Percentiles rank a stretch among this genome's conserved stretches.
These are phyloP conservation scores for Trichosporon ovoides DNA, from an alignment of 1,284 basidiomycete species.

Conservation along the genomic window DNA sequence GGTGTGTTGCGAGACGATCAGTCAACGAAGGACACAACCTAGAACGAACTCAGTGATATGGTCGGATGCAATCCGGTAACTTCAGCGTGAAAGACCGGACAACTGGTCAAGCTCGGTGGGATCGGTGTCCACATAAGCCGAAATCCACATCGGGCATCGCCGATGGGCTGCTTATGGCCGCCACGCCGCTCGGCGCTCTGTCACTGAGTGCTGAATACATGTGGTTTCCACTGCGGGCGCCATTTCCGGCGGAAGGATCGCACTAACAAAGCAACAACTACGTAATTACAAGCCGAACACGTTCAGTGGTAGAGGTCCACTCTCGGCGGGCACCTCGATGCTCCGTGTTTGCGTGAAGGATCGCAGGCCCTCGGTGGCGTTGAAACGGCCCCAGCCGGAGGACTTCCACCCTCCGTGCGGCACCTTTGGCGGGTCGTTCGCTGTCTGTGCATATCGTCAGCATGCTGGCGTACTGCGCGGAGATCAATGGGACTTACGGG, in stretches of 20 bases:
- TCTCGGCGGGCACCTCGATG: slow-evolving; percentile 12
- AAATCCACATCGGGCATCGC: neutral
- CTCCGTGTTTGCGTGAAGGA: slow-evolving; percentile 19
- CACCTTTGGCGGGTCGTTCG: slow-evolving; percentile 15
- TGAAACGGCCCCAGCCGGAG: slow-evolving; percentile 34
- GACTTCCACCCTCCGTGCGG: slow-evolving; percentile 25
- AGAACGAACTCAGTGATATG: too few relatives aligned
- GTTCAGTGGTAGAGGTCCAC: slow-evolving; percentile 11
- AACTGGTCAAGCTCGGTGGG: neutral
- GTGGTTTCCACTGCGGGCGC: neutral
- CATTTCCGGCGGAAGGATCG: neutral
- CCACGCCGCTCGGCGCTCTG: neutral
- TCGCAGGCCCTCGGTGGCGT: slow-evolving; percentile 27
- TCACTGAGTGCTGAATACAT: too few relatives aligned
- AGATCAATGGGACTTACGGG: slow-evolving; percentile 15
- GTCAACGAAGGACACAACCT: too few relatives aligned
- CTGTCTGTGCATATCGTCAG: slow-evolving; percentile 6
- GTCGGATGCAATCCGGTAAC: neutral
- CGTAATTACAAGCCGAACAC: slow-evolving; percentile 14
- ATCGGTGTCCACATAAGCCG: neutral
- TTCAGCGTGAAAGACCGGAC: neutral
- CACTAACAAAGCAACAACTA: too few relatives aligned
- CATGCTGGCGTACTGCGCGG: neutral
- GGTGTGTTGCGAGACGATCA: too few relatives aligned
- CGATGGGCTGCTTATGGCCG: neutral